These are phyloP conservation scores for Oryza brachyantha DNA, from an alignment of 176 grass and related monocot species.

Conservation along the genomic window DNA sequence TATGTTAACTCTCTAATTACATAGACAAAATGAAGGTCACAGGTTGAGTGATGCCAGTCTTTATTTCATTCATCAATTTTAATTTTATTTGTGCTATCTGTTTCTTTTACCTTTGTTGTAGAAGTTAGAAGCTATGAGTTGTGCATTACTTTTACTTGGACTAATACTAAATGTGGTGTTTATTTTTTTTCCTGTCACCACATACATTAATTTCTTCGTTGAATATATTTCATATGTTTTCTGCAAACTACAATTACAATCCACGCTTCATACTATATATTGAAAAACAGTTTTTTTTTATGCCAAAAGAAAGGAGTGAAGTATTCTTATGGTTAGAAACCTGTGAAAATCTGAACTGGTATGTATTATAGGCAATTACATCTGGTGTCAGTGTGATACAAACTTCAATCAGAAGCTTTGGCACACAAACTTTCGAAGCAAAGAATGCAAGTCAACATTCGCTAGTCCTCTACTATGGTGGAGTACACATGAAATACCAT, in stretches of 20 bases:
- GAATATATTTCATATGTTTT: neutral
- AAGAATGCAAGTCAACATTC: neutral
- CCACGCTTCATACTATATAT: neutral
- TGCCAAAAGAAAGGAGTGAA: neutral
- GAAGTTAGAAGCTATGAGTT: neutral
- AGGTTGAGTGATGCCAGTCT: neutral
- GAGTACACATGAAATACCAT: neutral
- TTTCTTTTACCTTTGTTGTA: neutral
- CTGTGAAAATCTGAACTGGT: neutral
- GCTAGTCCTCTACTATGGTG: neutral
- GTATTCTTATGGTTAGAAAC: neutral
- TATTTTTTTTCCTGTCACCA: neutral
- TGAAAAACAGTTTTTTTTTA: neutral
- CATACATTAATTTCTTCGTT: no score
- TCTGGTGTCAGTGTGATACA: neutral
- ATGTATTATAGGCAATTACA: neutral
- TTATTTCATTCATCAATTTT: neutral
- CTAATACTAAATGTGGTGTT: neutral
- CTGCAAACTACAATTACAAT: neutral
- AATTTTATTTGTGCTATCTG: neutral
- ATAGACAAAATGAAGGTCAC: neutral
- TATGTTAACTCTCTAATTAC: neutral
- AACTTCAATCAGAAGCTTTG: conserved; percentile 3
- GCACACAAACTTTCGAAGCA: neutral
- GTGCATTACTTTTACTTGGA: conserved; percentile 4